These are phyloP conservation scores for Vigna angularis DNA, from an alignment of 306 rosid genomes.

Conservation along the genomic window DNA sequence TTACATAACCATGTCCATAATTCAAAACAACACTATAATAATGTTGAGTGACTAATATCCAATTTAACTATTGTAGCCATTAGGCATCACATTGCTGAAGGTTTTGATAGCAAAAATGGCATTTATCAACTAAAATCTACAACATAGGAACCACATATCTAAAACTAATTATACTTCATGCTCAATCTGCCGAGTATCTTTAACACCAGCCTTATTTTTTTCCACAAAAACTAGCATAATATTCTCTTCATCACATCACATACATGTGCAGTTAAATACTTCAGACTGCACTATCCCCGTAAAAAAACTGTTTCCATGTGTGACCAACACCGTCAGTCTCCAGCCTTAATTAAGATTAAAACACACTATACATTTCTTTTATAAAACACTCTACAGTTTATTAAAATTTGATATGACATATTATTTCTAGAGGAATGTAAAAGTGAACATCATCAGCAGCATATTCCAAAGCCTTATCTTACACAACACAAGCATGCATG, in stretches of 20 bases:
- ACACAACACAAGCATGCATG: background rate
- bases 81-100: constrained; percentile 21
- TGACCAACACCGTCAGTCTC: background rate
- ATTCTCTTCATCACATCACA: constrained; percentile 22
- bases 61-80: constrained; percentile 20
- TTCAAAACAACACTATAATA: background rate
- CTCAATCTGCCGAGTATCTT: background rate
- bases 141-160: constrained; percentile 14
- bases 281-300: constrained; percentile 5
- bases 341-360: background rate
- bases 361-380: background rate
- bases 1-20: background rate
- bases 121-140: constrained; percentile 14
- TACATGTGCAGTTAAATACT: constrained; percentile 11
- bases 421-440: background rate
- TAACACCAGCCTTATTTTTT: constrained; percentile 4
- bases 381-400: background rate
- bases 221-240: constrained; percentile 17
- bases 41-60: background rate
- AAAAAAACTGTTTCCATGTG: constrained; percentile 23
- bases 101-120: constrained; percentile 23
- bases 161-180: constrained; percentile 1
- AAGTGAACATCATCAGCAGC: constrained; percentile 19
- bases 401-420: too few relatives aligned
- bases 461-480: background rate